Evolutionary conservation across 164 flowering plant genomes (phyloP), one percentile per base, ranked within the genome.

Genomic region (Protea cynaroides): DNA sequence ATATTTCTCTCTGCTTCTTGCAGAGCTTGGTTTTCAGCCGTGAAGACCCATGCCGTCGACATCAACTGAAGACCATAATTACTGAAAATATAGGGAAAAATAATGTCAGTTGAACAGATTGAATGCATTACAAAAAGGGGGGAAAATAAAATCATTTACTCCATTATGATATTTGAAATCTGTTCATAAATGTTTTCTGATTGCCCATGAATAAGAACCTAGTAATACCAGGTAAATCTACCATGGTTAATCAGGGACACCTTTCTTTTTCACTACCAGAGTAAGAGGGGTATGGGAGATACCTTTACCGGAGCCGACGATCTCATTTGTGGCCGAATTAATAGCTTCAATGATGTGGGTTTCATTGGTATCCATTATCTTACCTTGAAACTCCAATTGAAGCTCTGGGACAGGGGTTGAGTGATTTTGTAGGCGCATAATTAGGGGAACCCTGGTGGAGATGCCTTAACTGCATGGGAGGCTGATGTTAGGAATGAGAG

Each of bases 401-500:
- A 77, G 65, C 60, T 77, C 66, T 1, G 77, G 52, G 7, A 65
- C 19, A 4, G 72, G 56, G 46, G 15, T 4, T 0, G 59, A 24
- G 25, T 67, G 58, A 19, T 61, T 23, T 29, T 68, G 65, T 5
- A 68, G 58, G 24, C 67, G 37, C 70, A 63, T 67, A 25, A 77
- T 73, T 50, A 77, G 62, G 18, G 77, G 77, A 2, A 73, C 80
- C 21, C 80, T 55, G n/a, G 80, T 76, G 67, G 76, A 76, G 19
- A 76, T 76, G 8, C 76, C 79, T 25, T 69, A 69, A 12, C 76
- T 76, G 18, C 74, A 58, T 0, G 76, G 79, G 15, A 76, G 80
- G n/a, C n/a, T n/a, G n/a, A n/a, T n/a, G n/a, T n/a, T n/a, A n/a
- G n/a, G n/a, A n/a, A n/a, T n/a, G n/a, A n/a, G n/a, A n/a, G n/a